Evolutionary conservation across 1,284 basidiomycete genomes (phyloP).

Genomic region (Apiotrichum gamsii): DNA sequence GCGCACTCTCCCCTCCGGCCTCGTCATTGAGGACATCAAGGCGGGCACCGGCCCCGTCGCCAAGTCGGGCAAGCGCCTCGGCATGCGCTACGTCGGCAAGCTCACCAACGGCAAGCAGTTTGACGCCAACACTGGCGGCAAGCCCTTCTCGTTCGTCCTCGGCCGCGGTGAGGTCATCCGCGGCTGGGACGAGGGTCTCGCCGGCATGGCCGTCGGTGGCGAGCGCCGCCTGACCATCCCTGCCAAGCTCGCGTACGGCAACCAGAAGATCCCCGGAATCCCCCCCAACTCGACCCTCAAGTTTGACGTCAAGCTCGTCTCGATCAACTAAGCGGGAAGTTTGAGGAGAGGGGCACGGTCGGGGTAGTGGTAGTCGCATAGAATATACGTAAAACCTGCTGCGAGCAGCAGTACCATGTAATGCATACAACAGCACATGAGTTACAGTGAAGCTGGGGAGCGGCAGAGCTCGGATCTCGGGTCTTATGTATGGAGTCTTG

Average conservation of each 20-base stretch:
- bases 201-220: conserved; percentile 85
- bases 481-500: no score
- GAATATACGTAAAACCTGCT: no score
- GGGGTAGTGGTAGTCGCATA: no score
- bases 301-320: conserved; percentile 55
- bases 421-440: no score
- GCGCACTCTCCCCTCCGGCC: conserved; percentile 61
- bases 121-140: conserved; percentile 81
- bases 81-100: conserved; percentile 68
- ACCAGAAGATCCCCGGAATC: conserved; percentile 51
- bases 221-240: conserved; percentile 68
- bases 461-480: no score
- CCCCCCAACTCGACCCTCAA: conserved; percentile 50
- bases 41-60: conserved; percentile 73
- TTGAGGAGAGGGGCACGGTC: no score
- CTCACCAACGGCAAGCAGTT: conserved; percentile 78
- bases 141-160: conserved; percentile 81
- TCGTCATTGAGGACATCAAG: conserved; percentile 72
- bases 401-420: no score
- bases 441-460: no score
- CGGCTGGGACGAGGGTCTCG: conserved; percentile 90
- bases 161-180: conserved; percentile 89
- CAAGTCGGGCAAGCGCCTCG: conserved; percentile 75
- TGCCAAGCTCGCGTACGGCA: conserved; percentile 52
- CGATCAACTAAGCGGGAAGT: conserved; percentile 49